Percentiles rank a stretch among this genome's conserved stretches.
Conservation (phyloP, 2,329 filamentous ascomycete species). For the Calonectria naviculata region DNA sequence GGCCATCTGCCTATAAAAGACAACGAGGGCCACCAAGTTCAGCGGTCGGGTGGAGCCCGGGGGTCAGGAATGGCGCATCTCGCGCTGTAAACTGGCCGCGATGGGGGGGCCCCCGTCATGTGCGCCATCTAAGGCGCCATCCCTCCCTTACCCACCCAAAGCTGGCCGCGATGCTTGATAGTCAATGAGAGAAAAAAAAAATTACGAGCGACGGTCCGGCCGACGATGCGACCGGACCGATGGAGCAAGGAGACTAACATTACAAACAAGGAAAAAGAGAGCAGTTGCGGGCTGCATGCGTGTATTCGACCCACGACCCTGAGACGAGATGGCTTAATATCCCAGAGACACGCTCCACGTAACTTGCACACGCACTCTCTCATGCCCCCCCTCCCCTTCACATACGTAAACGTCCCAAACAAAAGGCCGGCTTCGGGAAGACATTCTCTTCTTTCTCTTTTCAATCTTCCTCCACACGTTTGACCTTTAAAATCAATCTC, state of each 20-base stretch:
- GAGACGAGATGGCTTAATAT: constrained; percentile 16
- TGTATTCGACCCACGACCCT: background rate
- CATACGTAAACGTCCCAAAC: constrained; percentile 13
- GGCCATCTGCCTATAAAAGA: constrained; percentile 13
- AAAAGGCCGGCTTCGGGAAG: constrained; percentile 19
- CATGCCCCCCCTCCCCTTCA: background rate
- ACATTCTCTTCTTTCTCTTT: background rate
- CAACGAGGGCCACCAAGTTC: background rate
- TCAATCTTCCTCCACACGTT: constrained; percentile 7
- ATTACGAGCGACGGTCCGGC: background rate
- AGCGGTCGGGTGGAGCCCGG: background rate
- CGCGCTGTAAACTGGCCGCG: constrained; percentile 21
- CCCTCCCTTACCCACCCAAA: background rate
- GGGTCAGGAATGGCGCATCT: constrained; percentile 21
- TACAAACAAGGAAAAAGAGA: background rate
- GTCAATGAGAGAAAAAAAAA: background rate
- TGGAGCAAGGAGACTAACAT: background rate
- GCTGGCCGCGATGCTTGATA: background rate
- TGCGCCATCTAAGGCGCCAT: constrained; percentile 38
- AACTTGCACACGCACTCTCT: constrained; percentile 25
- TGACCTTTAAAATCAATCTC: background rate
- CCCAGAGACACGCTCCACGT: constrained; percentile 17
- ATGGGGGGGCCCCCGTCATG: constrained; percentile 22
- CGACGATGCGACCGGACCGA: constrained; percentile 2
- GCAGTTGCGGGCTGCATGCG: background rate